A percentile compares a stretch with the other conserved stretches of the same genome.
These are phyloP conservation scores for Canna indica DNA, from an alignment of 176 grass and related monocot species.

Conservation along the genomic window DNA sequence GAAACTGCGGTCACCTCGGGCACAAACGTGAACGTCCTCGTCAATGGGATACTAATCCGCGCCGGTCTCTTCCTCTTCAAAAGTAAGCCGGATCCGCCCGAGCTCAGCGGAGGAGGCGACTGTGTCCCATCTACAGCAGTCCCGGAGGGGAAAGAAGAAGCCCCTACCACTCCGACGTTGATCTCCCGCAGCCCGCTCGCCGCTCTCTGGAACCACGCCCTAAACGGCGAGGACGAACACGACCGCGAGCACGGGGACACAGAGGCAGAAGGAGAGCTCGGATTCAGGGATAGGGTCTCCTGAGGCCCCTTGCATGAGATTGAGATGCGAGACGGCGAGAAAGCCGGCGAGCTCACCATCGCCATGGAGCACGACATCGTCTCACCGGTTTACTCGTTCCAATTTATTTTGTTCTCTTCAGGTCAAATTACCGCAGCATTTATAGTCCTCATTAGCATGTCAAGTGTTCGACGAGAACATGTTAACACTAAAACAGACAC, in stretches of 20 bases:
- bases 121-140: background rate
- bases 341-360: slow-evolving; percentile 69
- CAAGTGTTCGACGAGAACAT: too few relatives aligned
- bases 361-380: slow-evolving; percentile 69
- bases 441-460: too few relatives aligned
- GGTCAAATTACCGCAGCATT: too few relatives aligned
- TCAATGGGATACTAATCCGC: slow-evolving; percentile 47
- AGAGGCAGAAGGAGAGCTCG: slow-evolving; percentile 5
- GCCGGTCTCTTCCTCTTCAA: slow-evolving; percentile 80
- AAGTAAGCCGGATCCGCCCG: slow-evolving; percentile 14
- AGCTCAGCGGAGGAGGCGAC: background rate
- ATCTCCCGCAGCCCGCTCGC: background rate
- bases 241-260: slow-evolving; percentile 31
- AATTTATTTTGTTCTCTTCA: background rate
- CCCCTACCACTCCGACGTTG: background rate
- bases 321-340: slow-evolving; percentile 67
- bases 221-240: slow-evolving; percentile 28
- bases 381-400: background rate
- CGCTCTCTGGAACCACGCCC: slow-evolving; percentile 26
- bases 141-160: slow-evolving; percentile 21
- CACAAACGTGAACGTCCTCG: slow-evolving; percentile 5
- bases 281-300: slow-evolving; percentile 37
- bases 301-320: slow-evolving; percentile 75
- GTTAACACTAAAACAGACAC: too few relatives aligned
- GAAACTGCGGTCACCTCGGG: slow-evolving; percentile 33